Conservation (phyloP, 768 basidiomycete genomes). For the Lactarius trivialis region DNA sequence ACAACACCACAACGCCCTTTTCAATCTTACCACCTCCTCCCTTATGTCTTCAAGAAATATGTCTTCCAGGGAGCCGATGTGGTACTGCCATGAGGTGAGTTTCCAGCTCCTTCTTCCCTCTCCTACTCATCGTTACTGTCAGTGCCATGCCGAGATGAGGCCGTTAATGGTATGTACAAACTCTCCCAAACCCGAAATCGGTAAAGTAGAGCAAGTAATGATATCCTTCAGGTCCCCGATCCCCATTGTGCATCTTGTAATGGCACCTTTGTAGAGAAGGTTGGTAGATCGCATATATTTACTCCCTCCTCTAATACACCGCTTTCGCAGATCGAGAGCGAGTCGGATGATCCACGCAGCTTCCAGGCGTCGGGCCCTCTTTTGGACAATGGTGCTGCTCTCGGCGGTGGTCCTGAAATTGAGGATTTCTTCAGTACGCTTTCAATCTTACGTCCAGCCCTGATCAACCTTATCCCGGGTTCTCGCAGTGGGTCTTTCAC, state of each 20-base stretch:
- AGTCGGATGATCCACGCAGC: slow-evolving; percentile 66
- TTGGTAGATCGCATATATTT: slow-evolving; percentile 25
- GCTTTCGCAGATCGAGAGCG: slow-evolving; percentile 58
- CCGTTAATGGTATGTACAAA: slow-evolving; percentile 64
- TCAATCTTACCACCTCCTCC: slow-evolving; percentile 19
- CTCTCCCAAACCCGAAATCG: slow-evolving; percentile 18
- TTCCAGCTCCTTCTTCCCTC: background rate
- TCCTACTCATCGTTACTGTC: slow-evolving; percentile 11
- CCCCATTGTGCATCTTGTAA: slow-evolving; percentile 79
- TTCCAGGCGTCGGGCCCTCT: slow-evolving; percentile 40
- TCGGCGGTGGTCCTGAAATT: slow-evolving; percentile 29
- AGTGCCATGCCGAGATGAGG: slow-evolving; percentile 88
- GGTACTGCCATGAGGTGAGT: slow-evolving; percentile 71
- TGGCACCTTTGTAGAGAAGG: slow-evolving; percentile 80
- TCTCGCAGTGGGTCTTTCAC: slow-evolving; percentile 12
- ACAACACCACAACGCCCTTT: slow-evolving; percentile 1
- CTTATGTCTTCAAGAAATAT: slow-evolving; percentile 32
- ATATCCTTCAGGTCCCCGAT: slow-evolving; percentile 54
- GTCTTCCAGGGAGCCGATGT: slow-evolving; percentile 67
- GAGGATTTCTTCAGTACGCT: slow-evolving; percentile 45
- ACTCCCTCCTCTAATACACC: background rate
- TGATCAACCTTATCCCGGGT: background rate
- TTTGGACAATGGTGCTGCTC: slow-evolving; percentile 26
- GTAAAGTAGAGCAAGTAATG: background rate
- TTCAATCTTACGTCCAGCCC: background rate